Base-by-base conservation (phyloP, 768 basidiomycete genomes). In the Polyporus arcularius region DNA sequence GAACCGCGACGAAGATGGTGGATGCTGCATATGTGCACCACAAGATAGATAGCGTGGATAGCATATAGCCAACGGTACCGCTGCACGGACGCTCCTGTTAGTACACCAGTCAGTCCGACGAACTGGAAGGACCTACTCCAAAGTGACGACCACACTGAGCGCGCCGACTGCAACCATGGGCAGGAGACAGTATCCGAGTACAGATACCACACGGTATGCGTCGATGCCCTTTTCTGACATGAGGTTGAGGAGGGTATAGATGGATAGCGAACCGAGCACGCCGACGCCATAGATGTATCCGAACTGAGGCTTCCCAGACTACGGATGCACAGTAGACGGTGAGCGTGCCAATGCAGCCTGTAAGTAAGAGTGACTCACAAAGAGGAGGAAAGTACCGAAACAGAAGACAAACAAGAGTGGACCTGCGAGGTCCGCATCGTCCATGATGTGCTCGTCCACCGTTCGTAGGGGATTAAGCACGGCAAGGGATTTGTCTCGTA, bases 271-370 rank as follows among this genome's bases (percentile, higher is more conserved):
- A 55, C 97, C 97, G 67, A 98, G 85, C n/a, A 98, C 84, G 55
- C 91, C 96, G 64, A 99, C 92, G 40, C 96, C 97, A 73, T 99
- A 99, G 60, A 98, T 98, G 74, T 98, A 98, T 51, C 92, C 94
- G 75, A 99, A 99, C 72, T 98, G 97, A 4, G 93, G 92, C 79
- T 97, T 98, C 60, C 97, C 97, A 6, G 96, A 97, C 97, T 99
- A 61, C 30, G 39, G 12, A 32, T 26, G 30, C 14, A 16, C 41
- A 51, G 10, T 31, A 12, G 9, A 18, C 9, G 9, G 7, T 26
- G 9, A 43, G 16, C 9, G n/a, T 28, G 3, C 38, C 28, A 32
- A 8, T 40, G 15, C 47, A 31, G 26, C 9, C 21, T 32, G 12
- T 4, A 8, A n/a, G 60, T 40, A 52, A 32, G 38, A 28, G 42